Base-by-base conservation (phyloP, 768 basidiomycete genomes). In the Collybia nuda region DNA sequence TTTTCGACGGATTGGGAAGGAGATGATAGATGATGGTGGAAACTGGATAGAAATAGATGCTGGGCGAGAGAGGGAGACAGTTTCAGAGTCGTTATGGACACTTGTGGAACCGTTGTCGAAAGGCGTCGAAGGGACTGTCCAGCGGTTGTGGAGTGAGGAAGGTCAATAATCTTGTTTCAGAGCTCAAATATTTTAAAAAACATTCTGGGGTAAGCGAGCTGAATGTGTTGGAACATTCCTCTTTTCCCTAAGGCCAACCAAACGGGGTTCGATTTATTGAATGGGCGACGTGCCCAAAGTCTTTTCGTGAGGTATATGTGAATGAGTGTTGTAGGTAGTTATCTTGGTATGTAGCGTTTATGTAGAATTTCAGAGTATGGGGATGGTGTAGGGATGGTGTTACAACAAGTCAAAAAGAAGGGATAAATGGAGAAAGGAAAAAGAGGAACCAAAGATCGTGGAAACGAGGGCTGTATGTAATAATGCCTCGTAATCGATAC, bases 41-140 rank as follows among this genome's bases (percentile, higher is more conserved):
- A 51, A 54, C 44, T 88, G 87, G 87, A 70, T 79, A 1, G 66
- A 67, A 3, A 60, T 88, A 23, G 81, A 90, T 65, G 88, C 86
- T 3, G 80, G 82, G 23, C 66, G 61, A 52, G 71, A 69, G 17
- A 67, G 59, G 58, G 77, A 80, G 2, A 70, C 63, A 5, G 84
- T 90, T 2, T 67, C 76, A 42, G 63, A 72, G 26, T 78, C 79
- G 22, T 66, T 90, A 2, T 89, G 85, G 86, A 54, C 46, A 22
- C 61, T 67, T 14, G 75, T 86, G 12, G 63, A 73, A 44, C 73
- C 77, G 2, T 61, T 84, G 5, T 58, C 67, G 12, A 58, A 56
- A 15, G 74, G 75, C 0, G 56, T 77, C 4, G 65, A 74, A 12
- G 58, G 53, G 3, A 74, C 79, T 0, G 55, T 85, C n/a, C 57